These are phyloP conservation scores for Penicillium canariense DNA, from an alignment of 495 filamentous ascomycete genomes.

Conservation along the genomic window DNA sequence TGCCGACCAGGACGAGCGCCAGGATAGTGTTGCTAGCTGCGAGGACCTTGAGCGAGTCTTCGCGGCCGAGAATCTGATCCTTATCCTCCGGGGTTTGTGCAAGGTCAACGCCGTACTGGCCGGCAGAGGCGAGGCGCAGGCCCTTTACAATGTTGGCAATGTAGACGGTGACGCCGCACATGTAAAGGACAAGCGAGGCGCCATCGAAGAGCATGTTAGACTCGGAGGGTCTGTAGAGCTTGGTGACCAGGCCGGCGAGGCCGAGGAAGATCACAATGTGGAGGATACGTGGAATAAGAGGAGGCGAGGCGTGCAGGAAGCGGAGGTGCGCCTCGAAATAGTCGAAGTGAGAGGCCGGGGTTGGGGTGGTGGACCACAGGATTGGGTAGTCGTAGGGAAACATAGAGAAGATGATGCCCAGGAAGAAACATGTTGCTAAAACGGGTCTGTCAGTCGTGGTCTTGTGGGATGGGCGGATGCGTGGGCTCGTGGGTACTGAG, in stretches of 20 bases:
- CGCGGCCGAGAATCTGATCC: constrained; percentile 57
- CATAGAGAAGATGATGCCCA: constrained; percentile 94
- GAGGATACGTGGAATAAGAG: constrained; percentile 86
- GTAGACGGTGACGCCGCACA: constrained; percentile 88
- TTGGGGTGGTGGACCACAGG: constrained; percentile 75
- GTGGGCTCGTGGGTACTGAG: constrained; percentile 12
- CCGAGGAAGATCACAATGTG: constrained; percentile 89
- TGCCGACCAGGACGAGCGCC: constrained; percentile 84
- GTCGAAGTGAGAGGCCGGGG: constrained; percentile 64
- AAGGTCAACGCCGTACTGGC: constrained; percentile 50
- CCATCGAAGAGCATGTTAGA: constrained; percentile 97
- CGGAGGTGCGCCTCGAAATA: constrained; percentile 82
- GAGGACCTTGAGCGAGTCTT: constrained; percentile 86
- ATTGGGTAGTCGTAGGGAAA: constrained; percentile 98
- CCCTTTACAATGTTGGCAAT: constrained; percentile 94
- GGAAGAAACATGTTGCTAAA: constrained; percentile 87
- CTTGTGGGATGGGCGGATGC: constrained; percentile 2
- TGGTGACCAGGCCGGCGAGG: constrained; percentile 83
- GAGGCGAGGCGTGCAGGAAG: constrained; percentile 82
- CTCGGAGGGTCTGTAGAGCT: constrained; percentile 88
- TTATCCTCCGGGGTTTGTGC: constrained; percentile 30
- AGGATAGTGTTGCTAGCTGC: constrained; percentile 96
- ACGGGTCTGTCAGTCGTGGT: constrained; percentile 5
- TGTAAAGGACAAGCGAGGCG: constrained; percentile 83
- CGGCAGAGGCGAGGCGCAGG: constrained; percentile 67